Evolutionary conservation across 192 early-diverging fungal genomes (phyloP), one percentile per base, ranked within the genome.

Genomic region (Chytriomyces sp.): DNA sequence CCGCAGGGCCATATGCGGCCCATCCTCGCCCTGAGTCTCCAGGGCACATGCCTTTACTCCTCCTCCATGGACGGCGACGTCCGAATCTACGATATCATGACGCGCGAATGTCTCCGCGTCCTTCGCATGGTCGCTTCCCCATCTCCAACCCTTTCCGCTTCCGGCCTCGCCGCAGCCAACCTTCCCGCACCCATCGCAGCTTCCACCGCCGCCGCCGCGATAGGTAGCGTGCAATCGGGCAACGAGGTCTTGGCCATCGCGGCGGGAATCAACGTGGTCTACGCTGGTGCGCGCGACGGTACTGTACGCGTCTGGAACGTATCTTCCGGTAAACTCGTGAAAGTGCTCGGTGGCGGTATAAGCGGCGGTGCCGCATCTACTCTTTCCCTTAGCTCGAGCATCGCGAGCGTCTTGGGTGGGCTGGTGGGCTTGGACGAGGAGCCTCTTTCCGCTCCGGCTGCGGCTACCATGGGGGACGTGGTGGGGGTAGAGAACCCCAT

Each of bases 41-140:
- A 74, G 22, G 40, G 52, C 7, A 58, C 67, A 37, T 55, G 72
- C n/a, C 53, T 84, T 0, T 78, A 76, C 73, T 63, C 53, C 8
- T 69, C 61, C 7, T 52, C 62, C n/a, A 32, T 41, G 28, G 77
- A 78, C 38, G 77, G 77, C 4, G 39, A 71, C 32, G 73, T 84
- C 25, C 56, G 64, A 22, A 75, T 82, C 6, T 69, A 77, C 62
- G 78, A 84, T 75, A 76, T 65, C n/a, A 33, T 41, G 5, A 56
- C 77, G 2, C 59, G 69, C 2, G 77, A 81, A 52, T 74, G 71
- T 38, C 63, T 81, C 17, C 54, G 73, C 4, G 60, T 72, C 8
- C 56, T 81, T 7, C 19, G 19, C 12, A 14, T 28, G 26, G 14
- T 28, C 17, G 14, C 31, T 32, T 32, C 56, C 17, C 56, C 56